phyloP scores from a whole-genome alignment of 257 asterid species.

The Parsonsia alboflavescens region DNA sequence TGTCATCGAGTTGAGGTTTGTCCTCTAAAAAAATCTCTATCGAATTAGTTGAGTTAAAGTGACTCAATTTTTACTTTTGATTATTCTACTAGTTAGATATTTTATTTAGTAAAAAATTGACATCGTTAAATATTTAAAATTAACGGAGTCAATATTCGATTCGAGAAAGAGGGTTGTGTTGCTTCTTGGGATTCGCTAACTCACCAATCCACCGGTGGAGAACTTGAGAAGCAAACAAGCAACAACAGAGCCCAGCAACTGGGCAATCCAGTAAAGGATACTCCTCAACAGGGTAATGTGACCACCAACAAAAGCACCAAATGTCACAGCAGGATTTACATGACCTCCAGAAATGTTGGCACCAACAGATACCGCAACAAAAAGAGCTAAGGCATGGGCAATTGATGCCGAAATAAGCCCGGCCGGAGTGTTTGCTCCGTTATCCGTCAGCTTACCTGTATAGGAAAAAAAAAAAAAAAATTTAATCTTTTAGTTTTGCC shows the following conservation, averaged over 20 bases:
- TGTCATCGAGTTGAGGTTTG: no score
- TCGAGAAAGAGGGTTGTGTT: no score
- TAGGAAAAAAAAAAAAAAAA: not conserved
- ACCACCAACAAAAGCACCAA: conserved; percentile 78
- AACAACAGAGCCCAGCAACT: conserved; percentile 64
- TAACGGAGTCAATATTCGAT: no score
- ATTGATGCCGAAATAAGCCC: conserved; percentile 60
- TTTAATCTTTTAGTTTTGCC: not conserved
- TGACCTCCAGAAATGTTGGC: conserved; percentile 91
- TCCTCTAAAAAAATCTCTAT: no score
- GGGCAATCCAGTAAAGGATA: conserved; percentile 73
- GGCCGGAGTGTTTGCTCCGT: conserved; percentile 58
- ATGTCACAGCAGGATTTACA: conserved; percentile 80
- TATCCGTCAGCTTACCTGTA: conserved; percentile 48
- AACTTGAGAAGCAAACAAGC: conserved; percentile 73
- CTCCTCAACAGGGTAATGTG: conserved; percentile 53
- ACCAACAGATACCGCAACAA: conserved; percentile 68
- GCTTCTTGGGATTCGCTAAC: not conserved
- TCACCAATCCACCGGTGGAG: conserved; percentile 60
- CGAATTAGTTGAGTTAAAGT: no score
- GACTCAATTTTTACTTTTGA: no score
- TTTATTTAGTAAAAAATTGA: no score
- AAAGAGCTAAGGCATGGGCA: conserved; percentile 77
- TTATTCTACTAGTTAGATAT: no score
- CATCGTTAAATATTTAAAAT: no score